Percentiles rank a stretch among this genome's conserved stretches.
phyloP scores from a whole-genome alignment of 257 asterid species.

The Voacanga thouarsii region DNA sequence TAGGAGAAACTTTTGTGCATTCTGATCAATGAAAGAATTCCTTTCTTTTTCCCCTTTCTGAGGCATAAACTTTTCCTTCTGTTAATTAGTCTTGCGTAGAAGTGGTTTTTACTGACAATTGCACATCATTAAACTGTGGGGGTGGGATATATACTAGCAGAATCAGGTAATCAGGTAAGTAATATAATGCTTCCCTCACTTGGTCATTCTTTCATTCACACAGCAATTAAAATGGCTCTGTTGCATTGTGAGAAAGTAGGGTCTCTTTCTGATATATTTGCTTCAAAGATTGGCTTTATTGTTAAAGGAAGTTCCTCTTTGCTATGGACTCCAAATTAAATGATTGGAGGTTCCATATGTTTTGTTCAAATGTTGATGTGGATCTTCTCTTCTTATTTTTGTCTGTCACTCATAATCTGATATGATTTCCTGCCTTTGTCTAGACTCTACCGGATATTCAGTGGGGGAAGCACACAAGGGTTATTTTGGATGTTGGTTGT shows the following conservation, averaged over 20 bases:
- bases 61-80: neutral
- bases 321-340: neutral
- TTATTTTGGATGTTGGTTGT: constrained; percentile 88
- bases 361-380: neutral
- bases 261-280: neutral
- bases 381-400: constrained; percentile 1
- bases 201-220: neutral
- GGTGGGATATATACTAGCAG: neutral
- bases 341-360: no score
- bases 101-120: neutral
- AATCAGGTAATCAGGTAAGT: neutral
- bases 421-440: constrained; percentile 16
- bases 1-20: neutral
- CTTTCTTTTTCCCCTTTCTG: neutral
- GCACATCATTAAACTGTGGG: neutral
- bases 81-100: neutral
- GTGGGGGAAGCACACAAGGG: constrained; percentile 87
- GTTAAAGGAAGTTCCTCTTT: neutral
- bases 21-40: neutral
- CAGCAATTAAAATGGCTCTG: neutral
- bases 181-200: neutral
- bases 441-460: constrained; percentile 63
- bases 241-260: neutral
- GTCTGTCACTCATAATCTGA: neutral
- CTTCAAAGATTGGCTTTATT: neutral